Evolutionary conservation across 495 filamentous ascomycete species (phyloP).

Genomic region (Penicillium macrosclerotiorum): DNA sequence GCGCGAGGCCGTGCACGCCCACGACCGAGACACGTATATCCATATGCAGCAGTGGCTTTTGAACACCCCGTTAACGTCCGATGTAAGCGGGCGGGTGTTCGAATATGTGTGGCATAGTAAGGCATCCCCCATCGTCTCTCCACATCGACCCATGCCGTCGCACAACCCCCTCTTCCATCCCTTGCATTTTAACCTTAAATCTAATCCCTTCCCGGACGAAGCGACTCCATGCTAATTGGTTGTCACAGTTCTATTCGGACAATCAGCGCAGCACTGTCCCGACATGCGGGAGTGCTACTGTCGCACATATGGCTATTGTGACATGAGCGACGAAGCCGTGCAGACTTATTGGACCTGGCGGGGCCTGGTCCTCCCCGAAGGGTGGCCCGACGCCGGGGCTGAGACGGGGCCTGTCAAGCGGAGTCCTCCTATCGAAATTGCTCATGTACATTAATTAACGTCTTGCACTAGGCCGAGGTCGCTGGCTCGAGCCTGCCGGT

Average conservation of each 20-base stretch:
- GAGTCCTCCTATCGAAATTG: not conserved
- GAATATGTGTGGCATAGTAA: slow-evolving; percentile 70
- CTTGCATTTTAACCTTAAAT: too few relatives aligned
- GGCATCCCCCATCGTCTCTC: slow-evolving; percentile 13
- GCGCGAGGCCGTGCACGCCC: slow-evolving; percentile 47
- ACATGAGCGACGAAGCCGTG: slow-evolving; percentile 20
- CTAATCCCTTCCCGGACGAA: too few relatives aligned
- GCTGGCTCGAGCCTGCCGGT: not conserved
- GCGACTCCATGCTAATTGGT: too few relatives aligned
- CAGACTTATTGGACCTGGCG: slow-evolving; percentile 25
- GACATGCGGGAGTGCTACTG: slow-evolving; percentile 39
- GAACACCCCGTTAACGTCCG: slow-evolving; percentile 51
- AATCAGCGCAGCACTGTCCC: slow-evolving; percentile 30
- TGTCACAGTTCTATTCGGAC: slow-evolving; percentile 32
- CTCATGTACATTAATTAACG: not conserved
- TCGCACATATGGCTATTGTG: slow-evolving; percentile 35
- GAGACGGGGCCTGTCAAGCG: not conserved
- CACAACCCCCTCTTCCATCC: too few relatives aligned
- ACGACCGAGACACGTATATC: slow-evolving; percentile 38
- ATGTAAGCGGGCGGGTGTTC: slow-evolving; percentile 57
- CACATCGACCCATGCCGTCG: too few relatives aligned
- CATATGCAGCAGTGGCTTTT: slow-evolving; percentile 59
- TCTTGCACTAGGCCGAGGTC: too few relatives aligned
- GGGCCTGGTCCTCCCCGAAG: slow-evolving; percentile 15
- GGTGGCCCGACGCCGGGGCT: slow-evolving; percentile 16